phyloP scores from a whole-genome alignment of 75 land plant genomes.

The Isoetes taiwanensis region DNA sequence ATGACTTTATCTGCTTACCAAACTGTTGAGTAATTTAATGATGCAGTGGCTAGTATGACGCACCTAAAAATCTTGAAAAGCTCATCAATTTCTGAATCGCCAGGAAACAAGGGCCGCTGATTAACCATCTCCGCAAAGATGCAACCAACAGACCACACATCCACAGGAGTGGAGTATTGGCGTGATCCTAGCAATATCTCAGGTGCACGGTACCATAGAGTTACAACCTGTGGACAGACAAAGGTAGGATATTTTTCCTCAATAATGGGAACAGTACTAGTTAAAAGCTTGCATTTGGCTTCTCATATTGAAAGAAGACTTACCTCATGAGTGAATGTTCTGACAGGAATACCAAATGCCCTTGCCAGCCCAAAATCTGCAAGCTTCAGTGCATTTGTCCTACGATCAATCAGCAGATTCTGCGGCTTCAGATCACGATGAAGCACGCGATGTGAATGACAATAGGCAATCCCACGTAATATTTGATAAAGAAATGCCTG shows the following conservation, averaged over 20 bases:
- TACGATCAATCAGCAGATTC: conserved; percentile 77
- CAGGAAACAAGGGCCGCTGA: conserved; percentile 92
- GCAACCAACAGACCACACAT: conserved; percentile 97
- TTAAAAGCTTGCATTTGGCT: neutral
- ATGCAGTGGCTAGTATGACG: neutral
- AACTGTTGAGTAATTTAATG: neutral
- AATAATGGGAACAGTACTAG: neutral
- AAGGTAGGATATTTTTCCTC: neutral
- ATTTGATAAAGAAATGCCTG: conserved; percentile 81
- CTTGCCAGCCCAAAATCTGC: conserved; percentile 97
- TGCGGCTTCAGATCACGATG: conserved; percentile 97
- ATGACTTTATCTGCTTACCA: neutral
- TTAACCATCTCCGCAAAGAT: conserved; percentile 99
- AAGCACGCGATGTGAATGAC: conserved; percentile 88
- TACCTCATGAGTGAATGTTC: conserved; percentile 99
- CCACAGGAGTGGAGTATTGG: conserved; percentile 97
- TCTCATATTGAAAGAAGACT: neutral
- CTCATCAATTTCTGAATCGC: conserved; percentile 97
- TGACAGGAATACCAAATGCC: conserved; percentile 94
- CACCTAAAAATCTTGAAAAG: conserved; percentile 94
- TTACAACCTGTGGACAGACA: conserved; percentile 60
- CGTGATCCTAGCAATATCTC: conserved; percentile 93
- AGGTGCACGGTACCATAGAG: conserved; percentile 97
- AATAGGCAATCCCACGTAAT: conserved; percentile 83
- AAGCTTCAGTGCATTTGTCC: conserved; percentile 85